Evolutionary conservation across 306 rosid species (phyloP), one percentile per base, ranked within the genome.

Genomic region (Vachellia pachyceras): DNA sequence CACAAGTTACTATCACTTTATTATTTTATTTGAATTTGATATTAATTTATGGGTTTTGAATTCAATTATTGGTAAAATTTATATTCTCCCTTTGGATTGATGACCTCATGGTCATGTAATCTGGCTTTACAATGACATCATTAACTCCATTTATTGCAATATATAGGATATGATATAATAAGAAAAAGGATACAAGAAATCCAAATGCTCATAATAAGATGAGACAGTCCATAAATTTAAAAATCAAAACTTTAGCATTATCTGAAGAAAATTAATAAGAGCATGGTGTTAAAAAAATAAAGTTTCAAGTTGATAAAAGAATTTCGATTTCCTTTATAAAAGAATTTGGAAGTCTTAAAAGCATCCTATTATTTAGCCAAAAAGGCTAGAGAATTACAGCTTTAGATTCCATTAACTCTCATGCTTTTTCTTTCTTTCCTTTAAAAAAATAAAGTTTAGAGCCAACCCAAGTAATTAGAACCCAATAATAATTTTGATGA

Each of bases 361-460:
- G 69, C 41, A 63, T 15, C 20, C 17, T 29, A 35, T 52, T 52
- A 18, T 52, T 18, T 35, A 64, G 10, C 42, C 10, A 6, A 64
- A 5, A 37, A 64, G 11, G n/a, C 12, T 4, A 14, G 44, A 35
- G 10, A 5, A 35, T 15, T 35, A 33, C 42, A 64, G 8, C 69
- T 64, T 15, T 35, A 23, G n/a, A 61, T 35, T 64, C 69, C 69
- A 64, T 35, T 64, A 64, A 64, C 41, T 36, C 44, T 64, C 44
- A 33, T 35, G 44, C 69, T 64, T 64, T 54, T 54, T 9, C 22
- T 54, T 54, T 6, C 2, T 35, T 64, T 64, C 5, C 20, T 20
- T 1, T 20, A 18, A 55, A 63, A 61, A 63, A 35, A 35, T 64
- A 15, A 64, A 64, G 69, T 64, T 35, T 14, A 33, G 44, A 64